Conservation (phyloP, 768 basidiomycete genomes). For the Leccinum olivaceopallidum region DNA sequence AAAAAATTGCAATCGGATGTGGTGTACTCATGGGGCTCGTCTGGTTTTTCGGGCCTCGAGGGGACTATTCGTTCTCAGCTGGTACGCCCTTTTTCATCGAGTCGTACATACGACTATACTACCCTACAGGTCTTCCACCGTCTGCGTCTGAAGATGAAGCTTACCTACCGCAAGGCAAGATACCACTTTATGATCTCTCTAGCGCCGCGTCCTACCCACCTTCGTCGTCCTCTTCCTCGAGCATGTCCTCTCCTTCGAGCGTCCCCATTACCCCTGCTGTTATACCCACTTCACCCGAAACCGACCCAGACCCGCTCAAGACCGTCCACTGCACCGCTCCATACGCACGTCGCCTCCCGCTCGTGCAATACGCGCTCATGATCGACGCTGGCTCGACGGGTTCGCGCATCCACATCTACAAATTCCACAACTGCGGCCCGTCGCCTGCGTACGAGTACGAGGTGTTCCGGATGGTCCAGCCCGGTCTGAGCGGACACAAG, state of each 20-base stretch:
- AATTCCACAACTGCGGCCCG: constrained; percentile 87
- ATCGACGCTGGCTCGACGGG: constrained; percentile 98
- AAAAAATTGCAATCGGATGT: constrained; percentile 64
- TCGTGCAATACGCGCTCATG: constrained; percentile 94
- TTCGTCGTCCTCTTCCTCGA: background rate
- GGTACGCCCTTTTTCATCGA: constrained; percentile 16
- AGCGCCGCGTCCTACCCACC: background rate
- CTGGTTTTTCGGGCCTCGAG: constrained; percentile 63
- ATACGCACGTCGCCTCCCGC: constrained; percentile 43
- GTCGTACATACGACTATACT: background rate
- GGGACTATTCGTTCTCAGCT: constrained; percentile 12
- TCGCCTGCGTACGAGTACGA: constrained; percentile 89
- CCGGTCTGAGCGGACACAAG: constrained; percentile 67
- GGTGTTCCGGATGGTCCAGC: constrained; percentile 79
- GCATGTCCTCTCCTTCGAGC: background rate
- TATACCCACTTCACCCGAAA: constrained; percentile 58
- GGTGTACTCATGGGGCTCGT: constrained; percentile 56
- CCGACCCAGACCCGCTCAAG: constrained; percentile 70
- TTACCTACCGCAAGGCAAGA: constrained; percentile 23
- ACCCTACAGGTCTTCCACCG: constrained; percentile 12
- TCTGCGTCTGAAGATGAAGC: constrained; percentile 23
- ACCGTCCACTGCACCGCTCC: constrained; percentile 73
- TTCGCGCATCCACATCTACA: constrained; percentile 97
- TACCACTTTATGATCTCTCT: constrained; percentile 8
- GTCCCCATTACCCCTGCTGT: constrained; percentile 1